These are phyloP conservation scores for Huntiella savannae DNA, from an alignment of 2,329 filamentous ascomycete genomes.

Conservation along the genomic window DNA sequence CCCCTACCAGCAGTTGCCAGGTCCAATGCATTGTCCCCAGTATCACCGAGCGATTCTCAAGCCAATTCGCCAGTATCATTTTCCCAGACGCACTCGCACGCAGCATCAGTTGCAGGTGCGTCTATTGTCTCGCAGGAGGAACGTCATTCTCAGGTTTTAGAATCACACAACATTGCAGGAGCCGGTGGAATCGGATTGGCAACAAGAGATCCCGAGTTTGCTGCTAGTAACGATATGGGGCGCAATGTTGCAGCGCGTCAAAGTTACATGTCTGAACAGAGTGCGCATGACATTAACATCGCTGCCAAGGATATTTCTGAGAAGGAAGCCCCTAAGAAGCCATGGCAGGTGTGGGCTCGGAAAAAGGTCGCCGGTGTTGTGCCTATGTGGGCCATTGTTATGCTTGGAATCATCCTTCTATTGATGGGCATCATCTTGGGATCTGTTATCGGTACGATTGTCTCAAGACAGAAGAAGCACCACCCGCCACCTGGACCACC, in stretches of 20 bases:
- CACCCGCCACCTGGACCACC: background rate
- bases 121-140: background rate
- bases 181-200: constrained; percentile 42
- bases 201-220: constrained; percentile 42
- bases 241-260: constrained; percentile 32
- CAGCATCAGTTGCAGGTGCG: constrained; percentile 3
- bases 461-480: constrained; percentile 17
- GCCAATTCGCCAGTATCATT: background rate
- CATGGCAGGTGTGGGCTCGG: constrained; percentile 33
- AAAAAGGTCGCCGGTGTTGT: constrained; percentile 38
- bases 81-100: constrained; percentile 1
- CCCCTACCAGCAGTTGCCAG: constrained; percentile 1
- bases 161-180: constrained; percentile 25
- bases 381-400: constrained; percentile 40
- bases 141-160: background rate
- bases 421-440: constrained; percentile 37
- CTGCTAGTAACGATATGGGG: constrained; percentile 32
- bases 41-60: constrained; percentile 4
- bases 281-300: constrained; percentile 35
- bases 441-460: constrained; percentile 32
- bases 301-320: constrained; percentile 27
- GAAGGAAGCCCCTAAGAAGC: constrained; percentile 27
- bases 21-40: background rate
- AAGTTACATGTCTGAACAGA: constrained; percentile 32
- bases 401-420: constrained; percentile 29